Evolutionary conservation across 2,329 filamentous ascomycete species (phyloP).

Genomic region (Exophiala sp.): DNA sequence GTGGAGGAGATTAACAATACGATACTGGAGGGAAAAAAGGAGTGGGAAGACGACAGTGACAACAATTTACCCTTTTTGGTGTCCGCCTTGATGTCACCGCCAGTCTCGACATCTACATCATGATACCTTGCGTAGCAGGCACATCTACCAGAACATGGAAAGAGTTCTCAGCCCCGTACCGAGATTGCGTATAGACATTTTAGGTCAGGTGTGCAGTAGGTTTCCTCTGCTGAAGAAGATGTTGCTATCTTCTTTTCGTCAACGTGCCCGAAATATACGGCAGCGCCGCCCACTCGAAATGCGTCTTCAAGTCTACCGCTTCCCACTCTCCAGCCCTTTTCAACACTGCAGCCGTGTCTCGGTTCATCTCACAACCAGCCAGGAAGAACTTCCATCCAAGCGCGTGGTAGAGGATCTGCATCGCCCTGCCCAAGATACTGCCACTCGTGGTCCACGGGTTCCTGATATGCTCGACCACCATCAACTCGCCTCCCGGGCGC

Average conservation of each 20-base stretch:
- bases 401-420: conserved; percentile 44
- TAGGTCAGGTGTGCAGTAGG: neutral
- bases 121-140: no score
- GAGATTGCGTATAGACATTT: no score
- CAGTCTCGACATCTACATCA: no score
- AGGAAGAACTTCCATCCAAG: conserved; percentile 50
- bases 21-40: neutral
- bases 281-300: conserved; percentile 36
- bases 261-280: conserved; percentile 40
- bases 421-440: conserved; percentile 39
- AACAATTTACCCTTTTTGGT: neutral
- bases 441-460: conserved; percentile 49
- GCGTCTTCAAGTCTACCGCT: conserved; percentile 42
- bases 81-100: no score
- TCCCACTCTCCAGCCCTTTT: conserved; percentile 45
- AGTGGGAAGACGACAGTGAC: neutral
- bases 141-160: no score
- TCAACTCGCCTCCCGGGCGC: conserved; percentile 50
- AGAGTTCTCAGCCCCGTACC: no score
- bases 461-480: conserved; percentile 52
- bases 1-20: neutral
- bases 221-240: neutral
- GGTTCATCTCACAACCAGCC: conserved; percentile 47
- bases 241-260: conserved; percentile 31
- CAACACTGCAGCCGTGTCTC: conserved; percentile 44